phyloP scores from a whole-genome alignment of 345 rosid species.

The Eucalyptus tenuipes region DNA sequence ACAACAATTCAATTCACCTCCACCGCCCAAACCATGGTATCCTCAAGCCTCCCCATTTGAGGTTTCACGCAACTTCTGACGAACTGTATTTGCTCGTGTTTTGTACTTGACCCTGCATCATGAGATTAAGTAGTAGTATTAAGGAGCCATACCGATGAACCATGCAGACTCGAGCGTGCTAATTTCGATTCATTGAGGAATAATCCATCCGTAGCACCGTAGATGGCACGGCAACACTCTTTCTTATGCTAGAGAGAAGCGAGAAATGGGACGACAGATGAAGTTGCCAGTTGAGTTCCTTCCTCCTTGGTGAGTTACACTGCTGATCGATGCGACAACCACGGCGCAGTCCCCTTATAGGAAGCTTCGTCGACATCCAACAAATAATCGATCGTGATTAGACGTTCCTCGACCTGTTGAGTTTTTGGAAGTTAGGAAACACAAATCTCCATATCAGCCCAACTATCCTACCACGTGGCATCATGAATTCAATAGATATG shows the following conservation, averaged over 20 bases:
- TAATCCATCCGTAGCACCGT: not conserved
- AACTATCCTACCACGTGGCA: not conserved
- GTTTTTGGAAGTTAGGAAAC: not conserved
- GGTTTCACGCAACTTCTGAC: constrained; percentile 7
- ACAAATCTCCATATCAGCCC: not conserved
- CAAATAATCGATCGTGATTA: not conserved
- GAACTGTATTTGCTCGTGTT: constrained; percentile 10
- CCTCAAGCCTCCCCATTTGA: constrained; percentile 35
- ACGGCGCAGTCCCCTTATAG: constrained; percentile 24
- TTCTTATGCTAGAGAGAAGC: not conserved
- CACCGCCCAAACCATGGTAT: constrained; percentile 38
- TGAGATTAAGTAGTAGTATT: not conserved
- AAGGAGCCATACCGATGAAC: not conserved
- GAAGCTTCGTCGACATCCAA: constrained; percentile 12
- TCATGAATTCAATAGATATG: not conserved
- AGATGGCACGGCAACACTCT: not conserved
- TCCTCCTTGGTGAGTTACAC: constrained; percentile 5
- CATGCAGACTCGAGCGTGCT: not conserved
- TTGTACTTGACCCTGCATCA: constrained; percentile 28
- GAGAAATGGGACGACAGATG: not conserved
- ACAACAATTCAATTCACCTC: constrained; percentile 11
- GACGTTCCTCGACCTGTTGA: not conserved
- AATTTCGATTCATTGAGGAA: not conserved
- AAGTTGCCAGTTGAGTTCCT: not conserved
- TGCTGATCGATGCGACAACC: constrained; percentile 8